A percentile compares a stretch with the other conserved stretches of the same genome.
Conservation (phyloP, 192 early-diverging fungal genomes). For the Thamnidium elegans region DNA sequence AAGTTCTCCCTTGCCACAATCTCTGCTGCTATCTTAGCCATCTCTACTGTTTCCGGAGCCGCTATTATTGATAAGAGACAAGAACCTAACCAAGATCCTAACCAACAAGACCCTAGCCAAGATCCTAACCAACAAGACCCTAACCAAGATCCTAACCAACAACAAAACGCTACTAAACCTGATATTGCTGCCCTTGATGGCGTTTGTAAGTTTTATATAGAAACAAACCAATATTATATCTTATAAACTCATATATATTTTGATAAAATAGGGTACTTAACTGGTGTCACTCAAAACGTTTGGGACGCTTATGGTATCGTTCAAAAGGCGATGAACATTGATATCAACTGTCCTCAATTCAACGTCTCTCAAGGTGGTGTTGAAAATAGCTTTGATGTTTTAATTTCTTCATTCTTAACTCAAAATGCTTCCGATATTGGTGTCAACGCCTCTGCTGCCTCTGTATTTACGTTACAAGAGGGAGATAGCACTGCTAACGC, state of each 20-base stretch:
- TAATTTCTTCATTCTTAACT: not conserved
- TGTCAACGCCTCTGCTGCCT: not conserved
- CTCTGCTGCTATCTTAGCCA: not conserved
- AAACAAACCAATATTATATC: not conserved
- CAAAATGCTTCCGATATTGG: not conserved
- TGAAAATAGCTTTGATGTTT: conserved; percentile 2
- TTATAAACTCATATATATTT: not conserved
- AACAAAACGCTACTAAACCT: not conserved
- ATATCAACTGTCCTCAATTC: not conserved
- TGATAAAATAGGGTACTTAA: conserved; percentile 2
- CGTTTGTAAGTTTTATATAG: conserved; percentile 8
- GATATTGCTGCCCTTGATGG: not conserved
- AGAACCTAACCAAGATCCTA: not conserved
- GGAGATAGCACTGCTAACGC: not conserved
- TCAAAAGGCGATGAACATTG: not conserved
- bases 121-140: not conserved
- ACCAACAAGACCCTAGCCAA: not conserved
- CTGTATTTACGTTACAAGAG: not conserved
- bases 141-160: not conserved
- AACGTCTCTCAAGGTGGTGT: not conserved
- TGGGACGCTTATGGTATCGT: not conserved
- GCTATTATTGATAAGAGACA: conserved; percentile 2
- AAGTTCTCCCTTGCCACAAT: not conserved
- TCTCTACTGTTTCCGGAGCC: not conserved
- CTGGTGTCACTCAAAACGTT: not conserved